Percentiles rank a stretch among this genome's conserved stretches.
These are phyloP conservation scores for Calocybe indica DNA, from an alignment of 768 basidiomycete species.

Conservation along the genomic window DNA sequence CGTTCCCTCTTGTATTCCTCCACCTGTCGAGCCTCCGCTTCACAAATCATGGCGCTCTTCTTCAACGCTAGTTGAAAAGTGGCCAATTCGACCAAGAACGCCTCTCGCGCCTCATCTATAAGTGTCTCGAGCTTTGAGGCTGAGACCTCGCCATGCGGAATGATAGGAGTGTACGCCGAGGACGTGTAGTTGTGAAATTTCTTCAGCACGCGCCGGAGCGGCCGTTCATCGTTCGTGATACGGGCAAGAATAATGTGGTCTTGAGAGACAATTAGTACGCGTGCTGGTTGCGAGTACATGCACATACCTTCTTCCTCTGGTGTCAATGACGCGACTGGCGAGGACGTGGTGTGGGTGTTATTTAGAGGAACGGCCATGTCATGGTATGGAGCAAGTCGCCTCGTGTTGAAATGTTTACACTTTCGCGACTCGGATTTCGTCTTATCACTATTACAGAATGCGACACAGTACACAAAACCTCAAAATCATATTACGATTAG, in stretches of 20 bases:
- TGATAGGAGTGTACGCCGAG: slow-evolving; percentile 43
- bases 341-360: slow-evolving; percentile 15
- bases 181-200: slow-evolving; percentile 73
- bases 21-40: slow-evolving; percentile 81
- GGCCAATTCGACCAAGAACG: slow-evolving; percentile 72
- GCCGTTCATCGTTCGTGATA: slow-evolving; percentile 79
- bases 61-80: slow-evolving; percentile 70
- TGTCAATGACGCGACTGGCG: slow-evolving; percentile 39
- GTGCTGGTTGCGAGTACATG: slow-evolving; percentile 20
- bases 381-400: neutral
- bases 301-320: slow-evolving; percentile 58
- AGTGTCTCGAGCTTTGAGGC: slow-evolving; percentile 20
- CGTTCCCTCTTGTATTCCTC: slow-evolving; percentile 76
- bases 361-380: slow-evolving; percentile 6
- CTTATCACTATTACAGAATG: too few relatives aligned
- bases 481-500: slow-evolving; percentile 14
- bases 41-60: slow-evolving; percentile 79
- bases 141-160: slow-evolving; percentile 21
- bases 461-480: neutral
- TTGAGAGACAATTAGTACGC: slow-evolving; percentile 20
- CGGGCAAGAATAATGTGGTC: slow-evolving; percentile 78
- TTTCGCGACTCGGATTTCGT: too few relatives aligned
- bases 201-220: slow-evolving; percentile 71
- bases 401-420: too few relatives aligned
- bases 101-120: slow-evolving; percentile 69